Conservation (phyloP, 192 early-diverging fungal species). For the Piromyces finnis region DNA sequence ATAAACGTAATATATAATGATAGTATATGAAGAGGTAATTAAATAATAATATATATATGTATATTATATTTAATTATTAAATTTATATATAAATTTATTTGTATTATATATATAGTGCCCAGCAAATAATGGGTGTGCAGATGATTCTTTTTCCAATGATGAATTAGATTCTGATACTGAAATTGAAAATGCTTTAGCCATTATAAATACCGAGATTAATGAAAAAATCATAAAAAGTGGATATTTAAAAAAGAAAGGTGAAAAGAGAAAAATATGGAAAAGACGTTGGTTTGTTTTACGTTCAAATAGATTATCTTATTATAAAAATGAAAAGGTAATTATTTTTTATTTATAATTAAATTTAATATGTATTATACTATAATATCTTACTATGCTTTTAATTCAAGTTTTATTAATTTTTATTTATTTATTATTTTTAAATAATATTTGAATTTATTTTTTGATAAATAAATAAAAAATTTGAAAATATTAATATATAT, state of each 20-base stretch:
- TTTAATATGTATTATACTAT: too few species aligned
- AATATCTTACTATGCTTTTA: too few species aligned
- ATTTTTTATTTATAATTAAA: too few species aligned
- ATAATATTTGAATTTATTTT: too few species aligned
- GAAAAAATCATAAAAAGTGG: slow-evolving; percentile 32
- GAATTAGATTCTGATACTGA: not conserved
- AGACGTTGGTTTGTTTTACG: slow-evolving; percentile 71
- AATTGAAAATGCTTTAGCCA: not conserved
- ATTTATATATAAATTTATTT: not conserved
- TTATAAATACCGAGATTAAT: not conserved
- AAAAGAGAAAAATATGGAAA: slow-evolving; percentile 58
- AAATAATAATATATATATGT: too few species aligned
- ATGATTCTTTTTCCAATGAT: not conserved
- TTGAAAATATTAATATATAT: too few species aligned
- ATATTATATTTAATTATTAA: too few species aligned
- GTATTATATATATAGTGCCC: not conserved
- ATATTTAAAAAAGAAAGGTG: slow-evolving; percentile 36
- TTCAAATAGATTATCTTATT: slow-evolving; percentile 59
- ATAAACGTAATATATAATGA: too few species aligned
- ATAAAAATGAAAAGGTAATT: slow-evolving; percentile 62
- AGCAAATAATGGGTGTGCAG: not conserved
- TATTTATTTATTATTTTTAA: too few species aligned
- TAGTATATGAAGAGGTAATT: too few species aligned
- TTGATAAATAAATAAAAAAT: too few species aligned
- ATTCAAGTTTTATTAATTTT: too few species aligned